phyloP scores from a whole-genome alignment of 1,284 basidiomycete species.

The Ustilago cynodontis region DNA sequence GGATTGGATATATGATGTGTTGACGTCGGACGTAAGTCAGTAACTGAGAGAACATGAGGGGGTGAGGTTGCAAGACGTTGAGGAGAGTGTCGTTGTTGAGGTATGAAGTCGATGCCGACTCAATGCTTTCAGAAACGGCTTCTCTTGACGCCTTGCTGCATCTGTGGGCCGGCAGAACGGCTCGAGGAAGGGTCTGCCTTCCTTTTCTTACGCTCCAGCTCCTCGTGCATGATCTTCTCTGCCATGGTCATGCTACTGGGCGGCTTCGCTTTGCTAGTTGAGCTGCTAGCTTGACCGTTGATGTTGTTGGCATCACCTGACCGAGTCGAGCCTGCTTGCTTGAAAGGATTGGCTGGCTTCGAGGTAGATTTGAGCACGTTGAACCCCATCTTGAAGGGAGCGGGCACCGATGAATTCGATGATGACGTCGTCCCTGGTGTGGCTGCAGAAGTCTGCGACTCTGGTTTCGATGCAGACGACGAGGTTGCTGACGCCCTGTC shows the following conservation, averaged over 20 bases:
- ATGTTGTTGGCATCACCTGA: background rate
- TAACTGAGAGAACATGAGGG: background rate
- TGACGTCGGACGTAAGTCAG: background rate
- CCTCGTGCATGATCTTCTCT: slow-evolving; percentile 66
- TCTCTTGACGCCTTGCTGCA: slow-evolving; percentile 57
- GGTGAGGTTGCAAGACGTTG: too few species aligned
- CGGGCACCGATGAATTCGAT: background rate
- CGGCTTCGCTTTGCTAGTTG: slow-evolving; percentile 25
- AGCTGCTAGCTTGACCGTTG: slow-evolving; percentile 8
- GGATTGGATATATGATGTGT: background rate
- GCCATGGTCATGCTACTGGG: slow-evolving; percentile 59
- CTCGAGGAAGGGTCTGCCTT: slow-evolving; percentile 17
- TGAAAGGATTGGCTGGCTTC: slow-evolving; percentile 41
- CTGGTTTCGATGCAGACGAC: background rate
- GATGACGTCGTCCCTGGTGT: background rate
- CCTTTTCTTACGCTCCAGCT: slow-evolving; percentile 51
- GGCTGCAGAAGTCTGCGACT: background rate
- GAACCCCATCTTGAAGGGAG: slow-evolving; percentile 44
- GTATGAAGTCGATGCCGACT: too few species aligned
- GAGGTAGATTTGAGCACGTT: slow-evolving; percentile 53
- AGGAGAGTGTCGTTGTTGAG: too few species aligned
- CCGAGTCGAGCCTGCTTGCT: background rate
- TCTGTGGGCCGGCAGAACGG: slow-evolving; percentile 44
- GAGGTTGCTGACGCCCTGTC: background rate
- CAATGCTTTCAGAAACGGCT: slow-evolving; percentile 53